phyloP scores from a whole-genome alignment of 768 basidiomycete species.

The Filobasidium floriforme region DNA sequence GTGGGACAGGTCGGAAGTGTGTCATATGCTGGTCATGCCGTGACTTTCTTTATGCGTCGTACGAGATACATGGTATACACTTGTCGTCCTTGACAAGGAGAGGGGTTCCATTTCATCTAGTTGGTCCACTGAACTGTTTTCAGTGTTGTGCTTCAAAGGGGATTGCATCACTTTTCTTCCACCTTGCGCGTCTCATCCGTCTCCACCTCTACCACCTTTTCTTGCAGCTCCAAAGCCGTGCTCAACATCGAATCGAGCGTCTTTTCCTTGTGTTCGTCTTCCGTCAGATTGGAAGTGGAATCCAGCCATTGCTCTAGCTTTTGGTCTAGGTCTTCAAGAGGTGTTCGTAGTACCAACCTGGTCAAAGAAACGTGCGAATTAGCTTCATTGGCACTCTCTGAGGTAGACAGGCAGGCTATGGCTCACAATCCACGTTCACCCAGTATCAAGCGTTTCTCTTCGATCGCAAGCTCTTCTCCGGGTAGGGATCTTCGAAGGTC shows the following conservation, averaged over 20 bases:
- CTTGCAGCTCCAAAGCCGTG: neutral
- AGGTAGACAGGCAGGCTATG: neutral
- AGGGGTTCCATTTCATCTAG: too few relatives aligned
- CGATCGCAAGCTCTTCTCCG: slow-evolving; percentile 50
- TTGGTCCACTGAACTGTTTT: too few relatives aligned
- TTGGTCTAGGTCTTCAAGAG: neutral
- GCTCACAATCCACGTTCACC: slow-evolving; percentile 72
- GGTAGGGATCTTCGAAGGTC: slow-evolving; percentile 54
- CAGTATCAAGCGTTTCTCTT: slow-evolving; percentile 60
- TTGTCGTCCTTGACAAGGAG: too few relatives aligned
- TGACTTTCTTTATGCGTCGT: too few relatives aligned
- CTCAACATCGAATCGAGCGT: neutral
- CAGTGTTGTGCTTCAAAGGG: too few relatives aligned
- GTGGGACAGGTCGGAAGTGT: too few relatives aligned
- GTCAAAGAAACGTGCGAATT: neutral
- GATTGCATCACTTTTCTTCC: neutral
- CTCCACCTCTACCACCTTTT: neutral
- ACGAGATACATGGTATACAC: too few relatives aligned
- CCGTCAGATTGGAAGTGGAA: too few relatives aligned
- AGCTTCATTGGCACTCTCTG: neutral
- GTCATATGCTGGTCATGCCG: too few relatives aligned
- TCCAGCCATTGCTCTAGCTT: neutral
- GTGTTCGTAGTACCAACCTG: slow-evolving; percentile 1
- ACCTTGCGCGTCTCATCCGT: neutral
- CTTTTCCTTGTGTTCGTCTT: neutral